Evolutionary conservation across 345 rosid species (phyloP).

Genomic region (Pugionium cornutum): DNA sequence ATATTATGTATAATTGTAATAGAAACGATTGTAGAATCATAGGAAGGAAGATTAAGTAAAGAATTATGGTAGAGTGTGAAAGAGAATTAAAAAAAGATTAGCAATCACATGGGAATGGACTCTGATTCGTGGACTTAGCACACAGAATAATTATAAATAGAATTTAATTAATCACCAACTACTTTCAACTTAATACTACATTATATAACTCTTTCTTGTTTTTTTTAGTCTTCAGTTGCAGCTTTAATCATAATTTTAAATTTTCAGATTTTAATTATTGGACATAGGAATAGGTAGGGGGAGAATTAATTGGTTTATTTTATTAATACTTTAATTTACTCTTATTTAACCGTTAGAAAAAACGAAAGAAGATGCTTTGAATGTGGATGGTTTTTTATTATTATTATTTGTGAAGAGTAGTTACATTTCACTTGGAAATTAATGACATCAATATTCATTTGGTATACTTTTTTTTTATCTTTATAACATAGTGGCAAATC

Average conservation of each 20-base stretch:
- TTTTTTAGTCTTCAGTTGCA: constrained; percentile 28
- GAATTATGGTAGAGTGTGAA: constrained; percentile 15
- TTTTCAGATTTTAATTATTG: constrained; percentile 32
- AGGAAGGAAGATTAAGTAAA: no score
- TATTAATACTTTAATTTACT: constrained; percentile 24
- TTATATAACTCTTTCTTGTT: constrained; percentile 9
- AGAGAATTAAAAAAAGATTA: not conserved
- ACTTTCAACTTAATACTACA: constrained; percentile 28
- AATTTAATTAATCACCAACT: constrained; percentile 34
- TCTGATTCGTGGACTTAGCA: constrained; percentile 33
- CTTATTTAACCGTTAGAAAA: constrained; percentile 16
- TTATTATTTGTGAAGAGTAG: constrained; percentile 33
- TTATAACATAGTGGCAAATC: constrained; percentile 27
- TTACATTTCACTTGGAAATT: constrained; percentile 32
- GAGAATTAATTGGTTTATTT: constrained; percentile 20
- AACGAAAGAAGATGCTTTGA: constrained; percentile 36
- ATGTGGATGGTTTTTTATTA: constrained; percentile 28
- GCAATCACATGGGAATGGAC: constrained; percentile 33
- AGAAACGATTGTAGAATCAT: no score
- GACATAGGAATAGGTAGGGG: constrained; percentile 36
- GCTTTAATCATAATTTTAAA: constrained; percentile 24
- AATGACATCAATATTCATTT: constrained; percentile 26
- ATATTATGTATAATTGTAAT: no score
- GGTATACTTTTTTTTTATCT: constrained; percentile 20
- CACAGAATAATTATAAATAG: constrained; percentile 17